phyloP scores from a whole-genome alignment of 768 basidiomycete species.

The Cyclocybe cylindracea region DNA sequence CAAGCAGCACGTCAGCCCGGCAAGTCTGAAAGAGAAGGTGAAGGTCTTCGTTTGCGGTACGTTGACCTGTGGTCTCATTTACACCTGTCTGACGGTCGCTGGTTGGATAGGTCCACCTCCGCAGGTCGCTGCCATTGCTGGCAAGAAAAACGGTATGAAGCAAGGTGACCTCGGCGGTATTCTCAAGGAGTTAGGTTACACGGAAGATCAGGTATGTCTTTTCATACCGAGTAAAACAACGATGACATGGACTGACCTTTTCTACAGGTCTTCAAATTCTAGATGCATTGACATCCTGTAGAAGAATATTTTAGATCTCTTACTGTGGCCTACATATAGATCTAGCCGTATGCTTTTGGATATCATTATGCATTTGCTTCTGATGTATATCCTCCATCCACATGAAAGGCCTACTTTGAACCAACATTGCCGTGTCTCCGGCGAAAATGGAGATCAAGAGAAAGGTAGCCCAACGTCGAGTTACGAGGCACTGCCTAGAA shows the following conservation, averaged over 20 bases:
- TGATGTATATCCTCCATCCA: too few relatives aligned
- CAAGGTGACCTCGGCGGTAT: conserved; percentile 83
- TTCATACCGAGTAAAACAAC: not conserved
- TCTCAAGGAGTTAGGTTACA: conserved; percentile 89
- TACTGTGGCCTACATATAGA: too few relatives aligned
- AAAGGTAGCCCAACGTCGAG: too few relatives aligned
- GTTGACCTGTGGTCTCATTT: conserved; percentile 19
- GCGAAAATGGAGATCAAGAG: too few relatives aligned
- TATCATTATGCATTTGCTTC: too few relatives aligned
- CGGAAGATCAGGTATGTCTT: conserved; percentile 69
- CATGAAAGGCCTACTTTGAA: too few relatives aligned
- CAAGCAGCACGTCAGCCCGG: conserved; percentile 67
- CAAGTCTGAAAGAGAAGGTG: conserved; percentile 71
- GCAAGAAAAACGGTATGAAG: conserved; percentile 85
- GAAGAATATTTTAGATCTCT: too few relatives aligned
- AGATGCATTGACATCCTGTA: not conserved
- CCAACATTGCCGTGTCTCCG: too few relatives aligned
- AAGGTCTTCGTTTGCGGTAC: conserved; percentile 90
- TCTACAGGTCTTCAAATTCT: conserved; percentile 31
- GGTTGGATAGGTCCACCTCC: conserved; percentile 67
- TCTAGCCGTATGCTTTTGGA: too few relatives aligned
- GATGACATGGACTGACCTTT: not conserved
- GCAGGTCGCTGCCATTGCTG: conserved; percentile 87
- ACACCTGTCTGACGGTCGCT: not conserved
- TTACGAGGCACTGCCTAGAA: too few relatives aligned